A percentile compares a stretch with the other conserved stretches of the same genome.
These are phyloP conservation scores for Acanthamoeba culbertsoni DNA, from an alignment of 208 protist genomes.

Conservation along the genomic window DNA sequence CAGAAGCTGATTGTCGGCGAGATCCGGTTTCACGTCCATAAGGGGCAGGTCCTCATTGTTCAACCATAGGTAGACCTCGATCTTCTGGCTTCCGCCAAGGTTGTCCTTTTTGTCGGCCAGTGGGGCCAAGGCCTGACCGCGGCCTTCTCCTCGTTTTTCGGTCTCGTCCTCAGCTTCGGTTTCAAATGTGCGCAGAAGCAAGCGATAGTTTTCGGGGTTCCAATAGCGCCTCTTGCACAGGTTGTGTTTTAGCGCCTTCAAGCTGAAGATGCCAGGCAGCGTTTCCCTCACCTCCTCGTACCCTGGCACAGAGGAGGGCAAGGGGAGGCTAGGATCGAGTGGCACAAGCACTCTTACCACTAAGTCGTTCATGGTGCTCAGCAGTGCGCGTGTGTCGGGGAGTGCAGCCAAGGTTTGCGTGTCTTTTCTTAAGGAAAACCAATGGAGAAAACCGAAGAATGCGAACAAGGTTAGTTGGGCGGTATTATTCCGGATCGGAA, in stretches of 20 bases:
- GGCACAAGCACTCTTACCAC: neutral
- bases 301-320: neutral
- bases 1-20: neutral
- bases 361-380: neutral
- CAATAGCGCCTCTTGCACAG: constrained; percentile 7
- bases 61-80: neutral
- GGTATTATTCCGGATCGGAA: too few species aligned
- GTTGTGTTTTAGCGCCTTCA: neutral
- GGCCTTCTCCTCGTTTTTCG: neutral
- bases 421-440: too few species aligned
- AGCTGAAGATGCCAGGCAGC: constrained; percentile 12
- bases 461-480: too few species aligned
- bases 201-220: neutral
- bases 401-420: too few species aligned
- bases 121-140: neutral
- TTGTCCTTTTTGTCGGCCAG: neutral
- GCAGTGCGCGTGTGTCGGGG: neutral
- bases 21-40: neutral
- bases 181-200: neutral
- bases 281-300: neutral
- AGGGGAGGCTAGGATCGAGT: too few species aligned
- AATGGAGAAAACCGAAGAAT: too few species aligned
- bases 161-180: neutral
- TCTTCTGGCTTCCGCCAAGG: neutral
- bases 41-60: neutral